Evolutionary conservation across 768 basidiomycete genomes (phyloP).

Genomic region (Sporobolomyces pararoseus): DNA sequence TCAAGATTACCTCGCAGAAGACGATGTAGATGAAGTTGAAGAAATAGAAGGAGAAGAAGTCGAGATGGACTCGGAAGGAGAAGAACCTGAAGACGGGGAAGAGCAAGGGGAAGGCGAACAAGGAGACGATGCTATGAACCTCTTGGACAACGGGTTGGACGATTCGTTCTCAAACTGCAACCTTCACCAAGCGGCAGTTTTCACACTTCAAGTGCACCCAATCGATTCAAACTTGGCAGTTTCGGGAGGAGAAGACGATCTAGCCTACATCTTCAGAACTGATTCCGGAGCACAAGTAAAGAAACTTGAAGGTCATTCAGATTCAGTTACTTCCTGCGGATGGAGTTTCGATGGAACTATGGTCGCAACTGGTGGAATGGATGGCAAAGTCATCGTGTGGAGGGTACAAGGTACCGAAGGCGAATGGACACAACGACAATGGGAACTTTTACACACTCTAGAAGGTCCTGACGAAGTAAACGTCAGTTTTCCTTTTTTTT

Average conservation of each 20-base stretch:
- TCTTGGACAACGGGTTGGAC: slow-evolving; percentile 38
- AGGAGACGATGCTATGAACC: slow-evolving; percentile 50
- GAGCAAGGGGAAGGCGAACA: slow-evolving; percentile 65
- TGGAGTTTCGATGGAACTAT: slow-evolving; percentile 89
- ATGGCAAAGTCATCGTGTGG: slow-evolving; percentile 91
- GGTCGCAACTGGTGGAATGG: slow-evolving; percentile 96
- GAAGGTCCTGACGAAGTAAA: slow-evolving; percentile 94
- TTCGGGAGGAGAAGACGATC: slow-evolving; percentile 92
- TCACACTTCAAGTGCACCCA: slow-evolving; percentile 78
- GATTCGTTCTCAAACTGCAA: slow-evolving; percentile 49
- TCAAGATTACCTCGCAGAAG: slow-evolving; percentile 32
- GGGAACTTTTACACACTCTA: slow-evolving; percentile 92
- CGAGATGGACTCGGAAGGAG: slow-evolving; percentile 61
- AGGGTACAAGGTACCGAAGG: slow-evolving; percentile 54
- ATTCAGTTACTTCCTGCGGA: slow-evolving; percentile 73
- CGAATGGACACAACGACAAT: slow-evolving; percentile 67
- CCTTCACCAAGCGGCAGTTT: slow-evolving; percentile 70
- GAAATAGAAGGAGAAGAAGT: slow-evolving; percentile 9
- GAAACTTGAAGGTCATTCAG: slow-evolving; percentile 84
- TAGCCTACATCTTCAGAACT: slow-evolving; percentile 89
- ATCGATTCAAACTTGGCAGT: slow-evolving; percentile 70
- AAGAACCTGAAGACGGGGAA: slow-evolving; percentile 49
- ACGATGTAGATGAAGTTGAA: slow-evolving; percentile 59
- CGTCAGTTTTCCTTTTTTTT: slow-evolving; percentile 60
- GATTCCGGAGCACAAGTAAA: slow-evolving; percentile 73